Evolutionary conservation across 345 rosid genomes (phyloP).

Genomic region (Noccaea bulbosa): DNA sequence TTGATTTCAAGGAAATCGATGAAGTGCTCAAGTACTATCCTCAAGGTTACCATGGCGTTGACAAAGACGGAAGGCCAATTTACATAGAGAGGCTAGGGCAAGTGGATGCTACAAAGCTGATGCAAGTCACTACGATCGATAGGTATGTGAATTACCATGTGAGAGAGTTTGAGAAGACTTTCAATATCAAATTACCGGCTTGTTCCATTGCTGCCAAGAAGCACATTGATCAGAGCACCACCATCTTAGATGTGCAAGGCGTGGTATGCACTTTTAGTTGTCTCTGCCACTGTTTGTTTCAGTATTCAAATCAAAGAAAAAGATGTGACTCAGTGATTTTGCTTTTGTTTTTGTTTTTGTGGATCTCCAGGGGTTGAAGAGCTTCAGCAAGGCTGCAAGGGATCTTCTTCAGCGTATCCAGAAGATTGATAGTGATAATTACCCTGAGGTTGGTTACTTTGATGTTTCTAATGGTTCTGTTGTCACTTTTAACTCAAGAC

Average conservation of each 20-base stretch:
- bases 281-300: conserved; percentile 15
- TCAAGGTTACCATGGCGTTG: conserved; percentile 93
- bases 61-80: conserved; percentile 85
- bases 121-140: conserved; percentile 90
- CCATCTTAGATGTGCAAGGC: conserved; percentile 94
- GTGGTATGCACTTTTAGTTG: conserved; percentile 60
- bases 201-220: conserved; percentile 80
- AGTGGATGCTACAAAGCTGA: conserved; percentile 79
- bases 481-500: conserved; percentile 13
- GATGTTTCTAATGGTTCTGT: conserved; percentile 1
- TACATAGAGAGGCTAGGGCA: conserved; percentile 87
- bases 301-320: background rate
- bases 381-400: conserved; percentile 82
- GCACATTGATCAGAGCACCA: conserved; percentile 92
- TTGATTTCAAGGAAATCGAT: conserved; percentile 75
- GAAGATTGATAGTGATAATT: conserved; percentile 82
- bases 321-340: background rate
- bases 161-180: conserved; percentile 83
- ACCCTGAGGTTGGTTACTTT: conserved; percentile 88
- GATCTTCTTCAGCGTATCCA: conserved; percentile 77
- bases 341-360: background rate
- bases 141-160: conserved; percentile 88
- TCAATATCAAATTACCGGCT: conserved; percentile 73
- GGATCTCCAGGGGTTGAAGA: conserved; percentile 68
- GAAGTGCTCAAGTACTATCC: conserved; percentile 84